phyloP scores from a whole-genome alignment of 192 early-diverging fungal species.

The Entomortierella beljakovae region DNA sequence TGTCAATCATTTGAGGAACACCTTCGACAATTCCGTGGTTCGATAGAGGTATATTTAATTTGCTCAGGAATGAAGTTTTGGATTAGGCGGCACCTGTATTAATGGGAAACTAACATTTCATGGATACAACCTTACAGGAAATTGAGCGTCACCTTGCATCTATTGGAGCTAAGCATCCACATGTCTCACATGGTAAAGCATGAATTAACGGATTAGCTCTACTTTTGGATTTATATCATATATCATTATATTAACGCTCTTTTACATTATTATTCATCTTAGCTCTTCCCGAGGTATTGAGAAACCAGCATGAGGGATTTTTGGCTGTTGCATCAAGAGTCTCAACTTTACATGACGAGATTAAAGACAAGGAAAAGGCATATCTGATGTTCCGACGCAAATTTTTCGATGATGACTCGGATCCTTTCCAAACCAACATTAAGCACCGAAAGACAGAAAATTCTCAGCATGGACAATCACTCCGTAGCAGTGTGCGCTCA shows the following conservation, averaged over 20 bases:
- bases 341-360: constrained; percentile 44
- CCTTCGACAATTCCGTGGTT: constrained; percentile 36
- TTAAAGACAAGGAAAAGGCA: constrained; percentile 48
- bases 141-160: constrained; percentile 52
- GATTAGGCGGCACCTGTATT: too few relatives aligned
- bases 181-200: constrained; percentile 37
- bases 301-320: constrained; percentile 50
- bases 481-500: constrained; percentile 2
- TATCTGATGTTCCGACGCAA: constrained; percentile 48
- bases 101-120: too few relatives aligned
- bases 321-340: constrained; percentile 44
- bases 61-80: background rate
- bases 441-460: constrained; percentile 35
- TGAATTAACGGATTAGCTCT: background rate
- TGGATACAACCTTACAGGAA: constrained; percentile 10
- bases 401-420: constrained; percentile 47
- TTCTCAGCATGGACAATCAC: constrained; percentile 4
- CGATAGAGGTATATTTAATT: constrained; percentile 32
- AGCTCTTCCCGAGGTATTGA: constrained; percentile 52
- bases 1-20: constrained; percentile 43
- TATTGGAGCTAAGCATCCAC: constrained; percentile 27
- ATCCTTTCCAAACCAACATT: constrained; percentile 43
- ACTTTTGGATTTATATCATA: background rate
- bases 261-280: background rate
- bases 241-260: background rate